Conservation (phyloP, 2,329 filamentous ascomycete genomes). For the Chrysosporium queenslandicum region DNA sequence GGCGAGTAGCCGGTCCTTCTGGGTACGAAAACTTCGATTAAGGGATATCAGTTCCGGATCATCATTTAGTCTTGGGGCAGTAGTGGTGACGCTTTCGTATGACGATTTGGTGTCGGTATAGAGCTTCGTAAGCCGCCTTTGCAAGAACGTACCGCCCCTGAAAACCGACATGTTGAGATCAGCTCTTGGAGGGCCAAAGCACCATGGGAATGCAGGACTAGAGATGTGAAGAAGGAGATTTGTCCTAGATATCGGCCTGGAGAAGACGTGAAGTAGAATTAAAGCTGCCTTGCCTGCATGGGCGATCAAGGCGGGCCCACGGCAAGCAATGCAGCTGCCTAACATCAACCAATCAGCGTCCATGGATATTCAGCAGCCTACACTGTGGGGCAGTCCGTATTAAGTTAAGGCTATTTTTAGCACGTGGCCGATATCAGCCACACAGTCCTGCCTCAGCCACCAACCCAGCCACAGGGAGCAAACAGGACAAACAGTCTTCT, state of each 20-base stretch:
- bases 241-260: background rate
- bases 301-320: background rate
- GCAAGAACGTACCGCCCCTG: slow-evolving; percentile 36
- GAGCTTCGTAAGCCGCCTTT: slow-evolving; percentile 47
- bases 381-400: background rate
- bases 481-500: slow-evolving; percentile 2
- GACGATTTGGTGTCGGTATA: slow-evolving; percentile 56
- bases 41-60: slow-evolving; percentile 47
- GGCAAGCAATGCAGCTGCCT: slow-evolving; percentile 2
- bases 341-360: slow-evolving; percentile 4
- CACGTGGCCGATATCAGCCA: background rate
- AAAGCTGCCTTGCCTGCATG: background rate
- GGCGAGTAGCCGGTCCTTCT: slow-evolving; percentile 53
- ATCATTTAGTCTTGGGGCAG: slow-evolving; percentile 39
- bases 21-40: slow-evolving; percentile 51
- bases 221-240: background rate
- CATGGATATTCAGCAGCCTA: slow-evolving; percentile 4
- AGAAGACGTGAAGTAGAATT: background rate
- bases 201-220: background rate
- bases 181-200: background rate
- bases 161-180: slow-evolving; percentile 36
- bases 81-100: slow-evolving; percentile 47
- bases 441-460: background rate
- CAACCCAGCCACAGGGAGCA: background rate
- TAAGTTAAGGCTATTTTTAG: background rate